These are phyloP conservation scores for Dryas alaskensis DNA, from an alignment of 306 rosid genomes.

Conservation along the genomic window DNA sequence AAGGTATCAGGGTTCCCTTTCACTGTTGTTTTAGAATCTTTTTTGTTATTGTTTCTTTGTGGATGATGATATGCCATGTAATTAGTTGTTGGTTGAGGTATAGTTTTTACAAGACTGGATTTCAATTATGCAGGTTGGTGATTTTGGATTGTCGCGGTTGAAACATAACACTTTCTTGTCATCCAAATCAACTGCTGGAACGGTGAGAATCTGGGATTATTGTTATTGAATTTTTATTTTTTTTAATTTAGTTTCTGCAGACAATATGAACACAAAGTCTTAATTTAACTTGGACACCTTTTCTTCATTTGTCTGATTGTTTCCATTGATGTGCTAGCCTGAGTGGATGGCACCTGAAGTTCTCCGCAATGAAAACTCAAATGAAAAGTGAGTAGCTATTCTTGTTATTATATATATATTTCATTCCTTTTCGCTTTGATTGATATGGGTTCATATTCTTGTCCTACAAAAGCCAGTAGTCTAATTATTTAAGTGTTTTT, in stretches of 20 bases:
- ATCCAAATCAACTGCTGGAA: constrained; percentile 99
- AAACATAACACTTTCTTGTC: constrained; percentile 97
- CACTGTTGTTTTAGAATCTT: constrained; percentile 12
- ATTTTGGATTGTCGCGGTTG: constrained; percentile 98
- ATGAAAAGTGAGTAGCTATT: constrained; percentile 71
- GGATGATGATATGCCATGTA: not conserved
- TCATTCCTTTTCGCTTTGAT: constrained; percentile 16
- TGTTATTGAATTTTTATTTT: not conserved
- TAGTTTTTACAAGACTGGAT: constrained; percentile 6
- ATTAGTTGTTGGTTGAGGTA: constrained; percentile 4
- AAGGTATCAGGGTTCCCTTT: constrained; percentile 54
- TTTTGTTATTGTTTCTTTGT: constrained; percentile 8
- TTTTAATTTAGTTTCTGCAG: constrained; percentile 16
- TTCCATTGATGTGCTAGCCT: constrained; percentile 57
- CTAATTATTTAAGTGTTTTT: not conserved
- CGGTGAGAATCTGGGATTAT: constrained; percentile 62
- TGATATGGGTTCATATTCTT: not conserved
- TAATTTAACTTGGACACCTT: constrained; percentile 12
- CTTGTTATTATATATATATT: not conserved
- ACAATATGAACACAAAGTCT: constrained; percentile 11
- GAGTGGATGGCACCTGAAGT: constrained; percentile 99
- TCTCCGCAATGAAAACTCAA: constrained; percentile 96
- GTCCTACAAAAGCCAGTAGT: not conserved
- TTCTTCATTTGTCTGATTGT: constrained; percentile 29
- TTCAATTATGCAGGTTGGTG: constrained; percentile 58